Conservation (phyloP, 495 filamentous ascomycete species). For the Arthonia radiata region DNA sequence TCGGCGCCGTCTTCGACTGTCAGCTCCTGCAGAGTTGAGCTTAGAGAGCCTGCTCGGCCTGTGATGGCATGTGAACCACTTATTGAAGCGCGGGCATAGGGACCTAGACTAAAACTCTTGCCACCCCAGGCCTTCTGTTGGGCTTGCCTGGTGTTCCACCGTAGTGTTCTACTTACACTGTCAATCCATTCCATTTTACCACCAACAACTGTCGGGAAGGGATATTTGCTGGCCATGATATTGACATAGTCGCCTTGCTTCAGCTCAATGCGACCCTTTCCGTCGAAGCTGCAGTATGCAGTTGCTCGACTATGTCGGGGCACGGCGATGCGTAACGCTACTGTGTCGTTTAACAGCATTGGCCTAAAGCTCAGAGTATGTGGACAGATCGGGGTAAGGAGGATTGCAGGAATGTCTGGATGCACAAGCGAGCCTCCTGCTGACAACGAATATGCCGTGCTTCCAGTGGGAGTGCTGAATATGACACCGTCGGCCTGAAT, state of each 20-base stretch:
- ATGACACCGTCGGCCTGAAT: constrained; percentile 94
- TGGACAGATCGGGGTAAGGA: constrained; percentile 91
- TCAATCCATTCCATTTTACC: constrained; percentile 58
- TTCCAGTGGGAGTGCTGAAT: constrained; percentile 86
- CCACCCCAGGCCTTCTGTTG: constrained; percentile 59
- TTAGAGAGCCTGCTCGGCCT: constrained; percentile 14
- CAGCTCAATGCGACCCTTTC: constrained; percentile 81
- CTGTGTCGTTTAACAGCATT: constrained; percentile 93
- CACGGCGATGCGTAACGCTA: constrained; percentile 69
- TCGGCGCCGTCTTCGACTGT: constrained; percentile 10
- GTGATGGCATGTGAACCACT: too few species aligned
- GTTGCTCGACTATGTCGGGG: constrained; percentile 66
- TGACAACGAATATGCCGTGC: constrained; percentile 86
- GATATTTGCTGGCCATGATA: constrained; percentile 80
- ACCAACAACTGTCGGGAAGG: constrained; percentile 73
- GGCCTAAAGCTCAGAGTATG: constrained; percentile 92
- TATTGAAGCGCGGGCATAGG: constrained; percentile 12
- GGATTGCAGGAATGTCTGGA: constrained; percentile 89
- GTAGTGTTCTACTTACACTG: constrained; percentile 64
- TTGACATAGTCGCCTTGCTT: constrained; percentile 81
- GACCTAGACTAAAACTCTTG: too few species aligned
- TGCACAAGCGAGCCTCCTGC: constrained; percentile 90
- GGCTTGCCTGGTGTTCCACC: constrained; percentile 78
- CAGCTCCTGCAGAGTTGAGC: constrained; percentile 18
- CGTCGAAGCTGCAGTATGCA: constrained; percentile 89